Percentiles rank a stretch among this genome's conserved stretches.
Evolutionary conservation across 768 basidiomycete species (phyloP).

Genomic region (Floccularia luteovirens): DNA sequence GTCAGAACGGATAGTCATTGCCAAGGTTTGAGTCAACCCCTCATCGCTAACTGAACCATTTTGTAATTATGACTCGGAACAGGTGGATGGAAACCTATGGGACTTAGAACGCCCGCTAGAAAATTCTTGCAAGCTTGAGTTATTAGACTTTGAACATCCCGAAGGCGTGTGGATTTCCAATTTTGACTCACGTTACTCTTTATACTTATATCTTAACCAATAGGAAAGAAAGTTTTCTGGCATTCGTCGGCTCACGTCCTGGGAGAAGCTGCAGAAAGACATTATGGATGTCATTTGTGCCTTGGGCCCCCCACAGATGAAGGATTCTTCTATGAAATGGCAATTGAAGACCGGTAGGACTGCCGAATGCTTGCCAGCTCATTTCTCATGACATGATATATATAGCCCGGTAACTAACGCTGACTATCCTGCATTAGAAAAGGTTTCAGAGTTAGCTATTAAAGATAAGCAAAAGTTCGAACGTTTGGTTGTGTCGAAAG

Average conservation of each 20-base stretch:
- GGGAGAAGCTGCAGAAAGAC: constrained; percentile 92
- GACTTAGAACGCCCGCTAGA: constrained; percentile 96
- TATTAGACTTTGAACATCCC: constrained; percentile 89
- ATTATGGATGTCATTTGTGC: constrained; percentile 96
- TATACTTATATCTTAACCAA: constrained; percentile 1
- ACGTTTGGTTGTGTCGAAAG: constrained; percentile 87
- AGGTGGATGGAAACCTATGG: constrained; percentile 88
- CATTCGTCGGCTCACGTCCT: constrained; percentile 98
- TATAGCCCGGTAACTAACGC: constrained; percentile 64
- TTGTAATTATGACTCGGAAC: constrained; percentile 2
- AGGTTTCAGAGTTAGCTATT: constrained; percentile 77
- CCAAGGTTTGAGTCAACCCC: constrained; percentile 52
- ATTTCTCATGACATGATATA: constrained; percentile 4
- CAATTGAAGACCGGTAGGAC: constrained; percentile 65
- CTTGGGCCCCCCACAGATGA: constrained; percentile 96
- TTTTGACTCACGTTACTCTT: not conserved
- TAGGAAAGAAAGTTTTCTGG: constrained; percentile 98
- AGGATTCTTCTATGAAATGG: constrained; percentile 99
- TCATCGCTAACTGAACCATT: not conserved
- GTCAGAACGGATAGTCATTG: constrained; percentile 86
- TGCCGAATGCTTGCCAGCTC: too few relatives aligned
- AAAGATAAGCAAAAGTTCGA: constrained; percentile 99
- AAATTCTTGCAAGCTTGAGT: constrained; percentile 65
- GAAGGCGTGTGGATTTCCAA: constrained; percentile 48
- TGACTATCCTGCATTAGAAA: constrained; percentile 88